These are phyloP conservation scores for Boletus sp. DNA, from an alignment of 768 basidiomycete genomes.

Conservation along the genomic window DNA sequence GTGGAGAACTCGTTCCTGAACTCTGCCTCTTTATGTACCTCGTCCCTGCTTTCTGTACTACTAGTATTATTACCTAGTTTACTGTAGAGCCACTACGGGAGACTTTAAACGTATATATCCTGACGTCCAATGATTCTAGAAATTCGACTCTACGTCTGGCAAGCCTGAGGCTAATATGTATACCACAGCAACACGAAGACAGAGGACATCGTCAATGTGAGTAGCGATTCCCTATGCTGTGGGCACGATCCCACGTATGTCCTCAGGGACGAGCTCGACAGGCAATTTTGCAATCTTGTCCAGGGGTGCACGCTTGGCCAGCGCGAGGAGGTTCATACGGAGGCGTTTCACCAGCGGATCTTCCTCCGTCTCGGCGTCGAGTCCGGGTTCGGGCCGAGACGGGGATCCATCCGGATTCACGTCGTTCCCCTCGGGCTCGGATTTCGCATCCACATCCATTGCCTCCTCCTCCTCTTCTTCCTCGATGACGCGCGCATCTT, in stretches of 20 bases:
- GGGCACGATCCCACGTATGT: slow-evolving; percentile 63
- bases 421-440: neutral
- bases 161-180: too few species aligned
- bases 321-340: slow-evolving; percentile 70
- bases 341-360: slow-evolving; percentile 54
- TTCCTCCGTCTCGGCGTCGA: slow-evolving; percentile 32
- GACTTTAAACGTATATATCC: neutral
- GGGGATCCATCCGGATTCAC: neutral
- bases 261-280: slow-evolving; percentile 62
- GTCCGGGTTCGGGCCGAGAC: neutral
- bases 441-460: slow-evolving; percentile 11
- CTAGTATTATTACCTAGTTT: slow-evolving; percentile 14
- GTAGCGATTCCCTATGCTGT: slow-evolving; percentile 28
- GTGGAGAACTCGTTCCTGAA: neutral
- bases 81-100: slow-evolving; percentile 12
- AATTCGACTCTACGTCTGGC: neutral
- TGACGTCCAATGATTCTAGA: neutral
- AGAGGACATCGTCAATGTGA: too few species aligned
- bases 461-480: slow-evolving; percentile 6
- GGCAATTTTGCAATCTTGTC: slow-evolving; percentile 67
- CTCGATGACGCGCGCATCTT: neutral
- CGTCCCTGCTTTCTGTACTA: neutral
- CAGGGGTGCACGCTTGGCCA: slow-evolving; percentile 75
- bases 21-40: neutral
- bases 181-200: too few species aligned